Percentiles rank a stretch among this genome's conserved stretches.
These are phyloP conservation scores for Leccinum boreale DNA, from an alignment of 768 basidiomycete species.

Conservation along the genomic window DNA sequence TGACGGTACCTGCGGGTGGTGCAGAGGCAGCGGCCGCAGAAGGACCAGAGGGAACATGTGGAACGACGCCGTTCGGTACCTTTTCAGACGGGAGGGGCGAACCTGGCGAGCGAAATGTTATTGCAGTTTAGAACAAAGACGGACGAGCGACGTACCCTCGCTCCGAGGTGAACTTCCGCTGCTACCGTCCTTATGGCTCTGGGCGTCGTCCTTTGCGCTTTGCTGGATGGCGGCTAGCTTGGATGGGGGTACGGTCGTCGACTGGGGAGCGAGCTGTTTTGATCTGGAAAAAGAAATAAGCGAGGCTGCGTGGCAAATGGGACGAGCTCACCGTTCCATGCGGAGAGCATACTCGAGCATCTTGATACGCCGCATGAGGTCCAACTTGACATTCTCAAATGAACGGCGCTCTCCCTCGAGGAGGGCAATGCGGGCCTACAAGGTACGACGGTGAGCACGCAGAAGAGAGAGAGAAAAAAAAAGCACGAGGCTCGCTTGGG, in stretches of 20 bases:
- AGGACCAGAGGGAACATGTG: constrained; percentile 57
- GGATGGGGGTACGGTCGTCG: constrained; percentile 55
- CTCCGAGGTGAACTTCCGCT: constrained; percentile 82
- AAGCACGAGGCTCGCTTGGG: neutral
- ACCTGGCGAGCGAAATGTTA: constrained; percentile 42
- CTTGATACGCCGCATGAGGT: constrained; percentile 94
- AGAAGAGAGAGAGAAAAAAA: neutral
- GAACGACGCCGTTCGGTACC: constrained; percentile 56
- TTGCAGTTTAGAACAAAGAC: neutral
- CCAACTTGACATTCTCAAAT: constrained; percentile 95
- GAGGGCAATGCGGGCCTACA: constrained; percentile 91
- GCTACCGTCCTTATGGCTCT: constrained; percentile 76
- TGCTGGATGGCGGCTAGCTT: constrained; percentile 63
- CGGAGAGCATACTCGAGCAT: constrained; percentile 98
- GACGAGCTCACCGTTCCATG: constrained; percentile 76
- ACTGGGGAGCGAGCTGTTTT: constrained; percentile 66
- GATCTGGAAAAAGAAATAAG: constrained; percentile 48
- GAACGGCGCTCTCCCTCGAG: constrained; percentile 96
- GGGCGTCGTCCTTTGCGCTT: constrained; percentile 67
- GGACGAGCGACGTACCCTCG: constrained; percentile 51
- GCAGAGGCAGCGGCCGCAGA: constrained; percentile 17
- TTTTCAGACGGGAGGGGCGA: constrained; percentile 72
- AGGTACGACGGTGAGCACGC: constrained; percentile 13
- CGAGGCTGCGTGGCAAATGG: constrained; percentile 1
- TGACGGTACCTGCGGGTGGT: constrained; percentile 39